These are phyloP conservation scores for Serendipita sp. DNA, from an alignment of 768 basidiomycete genomes.

Conservation along the genomic window DNA sequence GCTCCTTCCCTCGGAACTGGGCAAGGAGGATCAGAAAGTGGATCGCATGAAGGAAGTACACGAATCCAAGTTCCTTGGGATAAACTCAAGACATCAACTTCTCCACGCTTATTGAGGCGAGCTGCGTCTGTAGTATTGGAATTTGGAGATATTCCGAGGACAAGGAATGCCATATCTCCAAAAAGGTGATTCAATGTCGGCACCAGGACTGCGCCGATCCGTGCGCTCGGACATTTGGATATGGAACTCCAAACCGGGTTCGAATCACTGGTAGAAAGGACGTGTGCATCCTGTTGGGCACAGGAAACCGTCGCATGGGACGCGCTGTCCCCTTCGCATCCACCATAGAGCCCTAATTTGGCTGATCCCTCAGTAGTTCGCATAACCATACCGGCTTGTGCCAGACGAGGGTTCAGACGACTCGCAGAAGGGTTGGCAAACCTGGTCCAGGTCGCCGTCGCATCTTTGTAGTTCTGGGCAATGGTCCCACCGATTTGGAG, in stretches of 20 bases:
- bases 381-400: slow-evolving; percentile 45
- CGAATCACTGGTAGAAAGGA: slow-evolving; percentile 29
- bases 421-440: slow-evolving; percentile 20
- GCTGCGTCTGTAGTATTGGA: slow-evolving; percentile 49
- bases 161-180: slow-evolving; percentile 49
- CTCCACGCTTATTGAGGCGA: slow-evolving; percentile 39
- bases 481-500: slow-evolving; percentile 53
- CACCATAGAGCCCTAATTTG: slow-evolving; percentile 35
- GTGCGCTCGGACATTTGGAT: slow-evolving; percentile 37
- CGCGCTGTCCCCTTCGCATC: slow-evolving; percentile 40
- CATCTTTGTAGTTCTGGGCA: slow-evolving; percentile 43
- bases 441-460: slow-evolving; percentile 44
- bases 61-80: slow-evolving; percentile 45
- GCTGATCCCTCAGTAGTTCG: slow-evolving; percentile 11
- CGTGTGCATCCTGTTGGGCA: slow-evolving; percentile 40
- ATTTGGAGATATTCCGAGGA: slow-evolving; percentile 47
- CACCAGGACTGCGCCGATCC: slow-evolving; percentile 36
- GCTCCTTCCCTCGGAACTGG: slow-evolving; percentile 61
- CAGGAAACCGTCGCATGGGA: slow-evolving; percentile 29
- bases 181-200: slow-evolving; percentile 50
- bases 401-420: slow-evolving; percentile 25
- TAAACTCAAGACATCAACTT: slow-evolving; percentile 34
- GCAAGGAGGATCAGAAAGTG: slow-evolving; percentile 32
- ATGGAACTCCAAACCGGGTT: slow-evolving; percentile 23
- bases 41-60: slow-evolving; percentile 61